These are phyloP conservation scores for Paradendryphiella salina DNA, from an alignment of 2,329 filamentous ascomycete genomes.

Conservation along the genomic window DNA sequence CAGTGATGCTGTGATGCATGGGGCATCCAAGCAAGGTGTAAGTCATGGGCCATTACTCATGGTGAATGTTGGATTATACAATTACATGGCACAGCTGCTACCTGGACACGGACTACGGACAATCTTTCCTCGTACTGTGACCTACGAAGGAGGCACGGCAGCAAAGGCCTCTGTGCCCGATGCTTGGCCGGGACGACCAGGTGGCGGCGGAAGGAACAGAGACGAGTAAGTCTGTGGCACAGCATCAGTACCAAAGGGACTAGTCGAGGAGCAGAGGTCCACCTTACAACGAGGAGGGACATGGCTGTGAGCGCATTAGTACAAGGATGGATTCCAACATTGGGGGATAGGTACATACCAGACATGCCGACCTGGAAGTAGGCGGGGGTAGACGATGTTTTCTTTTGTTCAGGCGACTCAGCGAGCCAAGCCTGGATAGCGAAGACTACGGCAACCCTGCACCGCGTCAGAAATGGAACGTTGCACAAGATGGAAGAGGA, in stretches of 20 bases:
- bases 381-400: conserved; percentile 68
- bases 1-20: conserved; percentile 4
- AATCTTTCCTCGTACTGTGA: neutral
- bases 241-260: conserved; percentile 15
- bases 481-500: conserved; percentile 12
- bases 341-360: conserved; percentile 56
- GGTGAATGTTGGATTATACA: conserved; percentile 14
- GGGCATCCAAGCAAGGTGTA: neutral
- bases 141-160: conserved; percentile 51
- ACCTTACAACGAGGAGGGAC: conserved; percentile 52
- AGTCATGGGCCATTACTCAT: neutral
- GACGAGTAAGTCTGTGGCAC: conserved; percentile 60
- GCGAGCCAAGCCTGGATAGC: conserved; percentile 76
- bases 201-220: conserved; percentile 63
- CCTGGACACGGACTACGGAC: conserved; percentile 5
- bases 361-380: conserved; percentile 80
- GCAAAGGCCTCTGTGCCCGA: conserved; percentile 55
- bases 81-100: conserved; percentile 23
- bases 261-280: neutral
- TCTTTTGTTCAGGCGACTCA: conserved; percentile 69
- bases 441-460: conserved; percentile 72
- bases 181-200: conserved; percentile 36
- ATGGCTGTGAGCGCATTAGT: conserved; percentile 42
- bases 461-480: conserved; percentile 18
- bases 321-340: neutral